These are phyloP conservation scores for Filobasidium wieringae DNA, from an alignment of 768 basidiomycete species.

Conservation along the genomic window DNA sequence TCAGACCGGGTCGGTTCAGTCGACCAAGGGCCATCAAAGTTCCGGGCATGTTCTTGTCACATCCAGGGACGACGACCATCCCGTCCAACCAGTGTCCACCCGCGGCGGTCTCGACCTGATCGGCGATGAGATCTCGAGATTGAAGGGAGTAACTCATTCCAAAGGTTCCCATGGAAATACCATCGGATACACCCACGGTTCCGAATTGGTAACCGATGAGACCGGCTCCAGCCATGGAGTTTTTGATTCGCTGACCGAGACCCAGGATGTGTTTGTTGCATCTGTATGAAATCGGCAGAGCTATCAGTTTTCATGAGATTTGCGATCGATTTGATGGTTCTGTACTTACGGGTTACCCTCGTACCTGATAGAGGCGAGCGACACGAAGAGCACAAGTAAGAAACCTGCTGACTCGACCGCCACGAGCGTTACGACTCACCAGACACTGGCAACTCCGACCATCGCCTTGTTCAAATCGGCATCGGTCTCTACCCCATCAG, in stretches of 20 bases:
- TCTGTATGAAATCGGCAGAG: conserved; percentile 41
- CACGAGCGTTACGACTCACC: conserved; percentile 48
- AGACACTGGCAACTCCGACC: conserved; percentile 94
- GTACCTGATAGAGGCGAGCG: conserved; percentile 53
- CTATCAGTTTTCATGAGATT: background rate
- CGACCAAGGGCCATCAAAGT: conserved; percentile 94
- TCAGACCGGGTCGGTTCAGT: conserved; percentile 86
- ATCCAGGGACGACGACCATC: conserved; percentile 92
- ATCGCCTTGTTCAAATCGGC: conserved; percentile 88
- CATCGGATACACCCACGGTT: conserved; percentile 93
- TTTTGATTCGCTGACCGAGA: conserved; percentile 75
- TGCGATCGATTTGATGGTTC: background rate
- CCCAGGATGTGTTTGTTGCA: conserved; percentile 89
- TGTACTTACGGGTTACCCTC: conserved; percentile 87
- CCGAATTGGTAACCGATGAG: conserved; percentile 96
- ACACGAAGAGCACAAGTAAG: background rate
- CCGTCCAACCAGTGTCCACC: conserved; percentile 97
- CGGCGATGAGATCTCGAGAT: conserved; percentile 93
- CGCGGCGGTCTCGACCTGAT: conserved; percentile 88
- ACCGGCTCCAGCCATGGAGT: conserved; percentile 55
- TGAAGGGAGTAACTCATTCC: conserved; percentile 74
- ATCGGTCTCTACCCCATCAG: conserved; percentile 70
- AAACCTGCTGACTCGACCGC: conserved; percentile 11
- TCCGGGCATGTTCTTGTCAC: conserved; percentile 99
- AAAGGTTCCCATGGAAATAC: conserved; percentile 91